A percentile compares a stretch with the other conserved stretches of the same genome.
Evolutionary conservation across 1,139 yeast species (phyloP).

Genomic region (Wickerhamomyces sp.): DNA sequence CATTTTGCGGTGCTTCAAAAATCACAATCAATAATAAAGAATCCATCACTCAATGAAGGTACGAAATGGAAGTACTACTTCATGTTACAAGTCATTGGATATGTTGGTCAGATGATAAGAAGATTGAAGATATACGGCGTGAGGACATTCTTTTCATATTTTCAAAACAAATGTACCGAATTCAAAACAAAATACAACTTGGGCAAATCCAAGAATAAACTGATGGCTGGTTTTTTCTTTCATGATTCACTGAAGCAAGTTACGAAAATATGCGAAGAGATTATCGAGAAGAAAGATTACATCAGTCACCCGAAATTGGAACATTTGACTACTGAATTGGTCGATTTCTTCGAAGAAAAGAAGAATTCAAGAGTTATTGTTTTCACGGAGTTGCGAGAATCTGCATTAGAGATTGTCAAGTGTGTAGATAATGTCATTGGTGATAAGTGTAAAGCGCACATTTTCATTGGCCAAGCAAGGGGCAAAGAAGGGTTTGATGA

Average conservation of each 20-base stretch:
- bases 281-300: conserved; percentile 36
- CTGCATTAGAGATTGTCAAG: conserved; percentile 81
- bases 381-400: conserved; percentile 83
- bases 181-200: conserved; percentile 50
- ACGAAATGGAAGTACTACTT: conserved; percentile 66
- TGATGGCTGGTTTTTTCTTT: conserved; percentile 54
- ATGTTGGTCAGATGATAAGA: conserved; percentile 69
- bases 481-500: conserved; percentile 63
- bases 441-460: conserved; percentile 59
- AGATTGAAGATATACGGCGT: conserved; percentile 80
- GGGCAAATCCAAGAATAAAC: conserved; percentile 46
- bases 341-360: conserved; percentile 43
- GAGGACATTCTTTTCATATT: conserved; percentile 65
- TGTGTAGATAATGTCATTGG: conserved; percentile 45
- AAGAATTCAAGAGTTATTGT: conserved; percentile 70
- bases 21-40: conserved; percentile 48
- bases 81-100: conserved; percentile 55
- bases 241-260: conserved; percentile 43
- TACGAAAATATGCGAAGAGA: conserved; percentile 38
- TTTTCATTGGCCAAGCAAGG: conserved; percentile 82
- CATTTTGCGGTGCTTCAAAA: conserved; percentile 71
- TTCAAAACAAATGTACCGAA: conserved; percentile 51
- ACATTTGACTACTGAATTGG: conserved; percentile 51
- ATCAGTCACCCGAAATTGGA: conserved; percentile 77
- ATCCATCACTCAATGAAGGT: conserved; percentile 56